Conservation (phyloP, 1,284 basidiomycete species). For the Marasmius sp. region DNA sequence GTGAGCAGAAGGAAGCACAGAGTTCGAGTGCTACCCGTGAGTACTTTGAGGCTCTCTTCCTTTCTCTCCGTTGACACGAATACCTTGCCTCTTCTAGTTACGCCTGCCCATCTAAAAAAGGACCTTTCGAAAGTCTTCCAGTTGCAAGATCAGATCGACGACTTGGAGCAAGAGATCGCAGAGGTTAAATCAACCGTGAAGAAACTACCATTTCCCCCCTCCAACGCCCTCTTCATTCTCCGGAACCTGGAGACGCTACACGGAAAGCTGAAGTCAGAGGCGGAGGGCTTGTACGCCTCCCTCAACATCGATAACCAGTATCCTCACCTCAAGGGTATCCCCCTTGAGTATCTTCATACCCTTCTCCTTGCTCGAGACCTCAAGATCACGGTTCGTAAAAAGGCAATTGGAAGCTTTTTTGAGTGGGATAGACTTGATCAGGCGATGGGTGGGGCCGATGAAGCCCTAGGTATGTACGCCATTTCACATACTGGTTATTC, state of each 20-base stretch:
- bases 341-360: not conserved
- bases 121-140: not conserved
- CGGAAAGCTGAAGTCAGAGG: not conserved
- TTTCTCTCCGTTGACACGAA: not conserved
- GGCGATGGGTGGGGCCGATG: not conserved
- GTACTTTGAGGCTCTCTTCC: too few species aligned
- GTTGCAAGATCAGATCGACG: not conserved
- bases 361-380: not conserved
- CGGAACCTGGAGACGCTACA: not conserved
- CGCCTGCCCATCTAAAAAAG: not conserved
- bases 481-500: not conserved
- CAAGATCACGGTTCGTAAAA: not conserved
- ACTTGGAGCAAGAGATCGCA: too few species aligned
- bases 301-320: not conserved
- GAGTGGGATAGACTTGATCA: not conserved
- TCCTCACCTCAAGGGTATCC: not conserved
- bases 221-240: too few species aligned
- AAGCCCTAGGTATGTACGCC: not conserved
- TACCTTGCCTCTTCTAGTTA: not conserved
- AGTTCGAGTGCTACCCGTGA: not conserved
- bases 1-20: not conserved
- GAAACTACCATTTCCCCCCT: too few species aligned
- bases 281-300: not conserved
- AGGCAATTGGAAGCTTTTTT: not conserved
- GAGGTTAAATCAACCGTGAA: too few species aligned